Evolutionary conservation across 495 filamentous ascomycete genomes (phyloP), one percentile per base, ranked within the genome.

Genomic region (Jackrogersella minutella): DNA sequence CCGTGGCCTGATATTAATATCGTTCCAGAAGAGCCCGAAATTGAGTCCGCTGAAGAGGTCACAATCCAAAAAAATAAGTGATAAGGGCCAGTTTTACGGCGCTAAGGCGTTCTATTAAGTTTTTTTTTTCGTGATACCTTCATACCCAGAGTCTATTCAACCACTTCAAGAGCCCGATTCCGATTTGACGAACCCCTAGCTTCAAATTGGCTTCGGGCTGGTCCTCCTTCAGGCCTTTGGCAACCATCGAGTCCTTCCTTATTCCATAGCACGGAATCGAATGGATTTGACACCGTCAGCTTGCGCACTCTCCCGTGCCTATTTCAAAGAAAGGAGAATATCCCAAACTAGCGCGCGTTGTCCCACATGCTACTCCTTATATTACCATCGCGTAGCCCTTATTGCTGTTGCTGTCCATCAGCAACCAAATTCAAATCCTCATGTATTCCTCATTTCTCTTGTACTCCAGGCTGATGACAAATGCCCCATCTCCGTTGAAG

Each of bases 371-470:
- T 60, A 65, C 66, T 61, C 66, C 41, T 69, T 61, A 65, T 69
- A 65, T 69, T 69, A 69, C 61, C 61, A 43, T 60, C 41, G 52
- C 61, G 61, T 62, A 58, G 26, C 30, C 33, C 33, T 36, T 17
- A 56, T 52, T 40, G 57, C 66, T 19, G 39, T 58, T 28, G 6
- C 26, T 41, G 31, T 52, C 57, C 66, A 51, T 40, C 50, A 46
- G 57, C 61, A 52, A 40, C 57, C 33, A 31, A 65, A 64, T 62
- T 51, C 51, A 62, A 62, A 59, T 64, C 56, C 66, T 64, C 60
- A 47, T 69, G 39, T 69, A 69, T 65, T 65, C 57, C 57, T 44
- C 39, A 24, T 47, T 39, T 60, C 56, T 69, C 51, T 58, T 53
- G 26, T 61, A 58, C 56, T 57, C 60, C 56, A 56, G 53, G 61